Conservation (phyloP, 1,284 basidiomycete genomes). For the Porogramme epimiltina region DNA sequence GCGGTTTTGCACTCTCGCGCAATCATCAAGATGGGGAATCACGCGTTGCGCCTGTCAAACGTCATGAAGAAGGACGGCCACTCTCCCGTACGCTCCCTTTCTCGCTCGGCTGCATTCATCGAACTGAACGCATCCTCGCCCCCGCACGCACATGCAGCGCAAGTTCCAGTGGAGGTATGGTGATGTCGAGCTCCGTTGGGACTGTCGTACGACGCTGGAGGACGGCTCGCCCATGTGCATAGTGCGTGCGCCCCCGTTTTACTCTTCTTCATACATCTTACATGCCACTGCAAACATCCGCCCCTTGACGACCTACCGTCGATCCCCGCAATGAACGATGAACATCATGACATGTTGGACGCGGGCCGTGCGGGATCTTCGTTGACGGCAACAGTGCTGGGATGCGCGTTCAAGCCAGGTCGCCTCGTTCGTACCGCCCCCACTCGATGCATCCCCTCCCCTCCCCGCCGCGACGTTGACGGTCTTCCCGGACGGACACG, state of each 20-base stretch:
- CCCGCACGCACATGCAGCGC: slow-evolving; percentile 25
- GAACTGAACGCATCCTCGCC: neutral
- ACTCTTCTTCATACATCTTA: neutral
- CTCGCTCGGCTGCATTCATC: neutral
- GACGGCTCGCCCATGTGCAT: slow-evolving; percentile 49
- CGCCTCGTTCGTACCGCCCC: slow-evolving; percentile 46
- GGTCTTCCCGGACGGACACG: slow-evolving; percentile 45
- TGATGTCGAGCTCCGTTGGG: slow-evolving; percentile 41
- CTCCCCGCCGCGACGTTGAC: slow-evolving; percentile 43
- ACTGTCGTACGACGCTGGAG: slow-evolving; percentile 42
- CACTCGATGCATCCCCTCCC: slow-evolving; percentile 43
- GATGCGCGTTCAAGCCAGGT: slow-evolving; percentile 36
- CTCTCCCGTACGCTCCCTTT: slow-evolving; percentile 27
- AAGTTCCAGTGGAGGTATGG: slow-evolving; percentile 42
- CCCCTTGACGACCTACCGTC: too few relatives aligned
- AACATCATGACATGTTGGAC: too few relatives aligned
- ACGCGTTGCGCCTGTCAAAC: slow-evolving; percentile 38
- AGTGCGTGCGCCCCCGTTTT: slow-evolving; percentile 25
- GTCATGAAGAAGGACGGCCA: slow-evolving; percentile 36
- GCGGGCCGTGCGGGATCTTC: neutral
- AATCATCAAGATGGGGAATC: slow-evolving; percentile 40
- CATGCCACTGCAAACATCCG: neutral
- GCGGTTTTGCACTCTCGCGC: slow-evolving; percentile 43
- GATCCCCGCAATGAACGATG: too few relatives aligned
- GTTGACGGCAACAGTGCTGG: slow-evolving; percentile 31